Evolutionary conservation across 2,329 filamentous ascomycete genomes (phyloP).

Genomic region (Teratosphaeria gauchensis): DNA sequence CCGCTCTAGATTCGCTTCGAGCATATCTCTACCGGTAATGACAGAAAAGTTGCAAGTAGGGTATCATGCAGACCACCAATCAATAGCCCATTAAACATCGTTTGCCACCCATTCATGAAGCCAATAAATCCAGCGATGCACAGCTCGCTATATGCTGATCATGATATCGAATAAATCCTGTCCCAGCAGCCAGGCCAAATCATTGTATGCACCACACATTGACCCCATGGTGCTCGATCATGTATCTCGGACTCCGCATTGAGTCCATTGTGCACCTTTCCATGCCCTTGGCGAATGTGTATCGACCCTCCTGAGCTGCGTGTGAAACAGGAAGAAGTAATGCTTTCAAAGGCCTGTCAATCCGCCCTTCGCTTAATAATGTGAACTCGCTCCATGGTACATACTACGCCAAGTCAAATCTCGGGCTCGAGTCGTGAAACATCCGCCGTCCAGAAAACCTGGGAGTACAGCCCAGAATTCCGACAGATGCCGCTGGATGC

Average conservation of each 20-base stretch:
- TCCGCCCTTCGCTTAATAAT: neutral
- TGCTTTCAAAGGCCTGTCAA: neutral
- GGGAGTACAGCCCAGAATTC: neutral
- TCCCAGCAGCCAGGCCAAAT: neutral
- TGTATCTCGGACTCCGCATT: neutral
- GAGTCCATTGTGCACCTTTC: neutral
- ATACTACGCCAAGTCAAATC: neutral
- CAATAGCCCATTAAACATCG: neutral
- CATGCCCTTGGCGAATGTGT: neutral
- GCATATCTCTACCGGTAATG: neutral
- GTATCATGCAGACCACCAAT: neutral
- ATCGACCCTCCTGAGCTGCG: too few relatives aligned
- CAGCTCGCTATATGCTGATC: neutral
- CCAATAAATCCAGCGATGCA: neutral
- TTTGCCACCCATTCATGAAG: neutral
- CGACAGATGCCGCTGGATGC: neutral
- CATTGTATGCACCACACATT: neutral
- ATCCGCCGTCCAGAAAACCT: neutral
- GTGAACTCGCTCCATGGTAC: neutral
- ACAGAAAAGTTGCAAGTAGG: neutral
- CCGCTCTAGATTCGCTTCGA: neutral
- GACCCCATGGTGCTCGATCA: neutral
- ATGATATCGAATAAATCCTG: neutral
- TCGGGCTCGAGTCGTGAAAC: neutral
- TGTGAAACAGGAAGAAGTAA: neutral